Conservation (phyloP, 2,329 filamentous ascomycete species). For the Trichoderma aggressivum region DNA sequence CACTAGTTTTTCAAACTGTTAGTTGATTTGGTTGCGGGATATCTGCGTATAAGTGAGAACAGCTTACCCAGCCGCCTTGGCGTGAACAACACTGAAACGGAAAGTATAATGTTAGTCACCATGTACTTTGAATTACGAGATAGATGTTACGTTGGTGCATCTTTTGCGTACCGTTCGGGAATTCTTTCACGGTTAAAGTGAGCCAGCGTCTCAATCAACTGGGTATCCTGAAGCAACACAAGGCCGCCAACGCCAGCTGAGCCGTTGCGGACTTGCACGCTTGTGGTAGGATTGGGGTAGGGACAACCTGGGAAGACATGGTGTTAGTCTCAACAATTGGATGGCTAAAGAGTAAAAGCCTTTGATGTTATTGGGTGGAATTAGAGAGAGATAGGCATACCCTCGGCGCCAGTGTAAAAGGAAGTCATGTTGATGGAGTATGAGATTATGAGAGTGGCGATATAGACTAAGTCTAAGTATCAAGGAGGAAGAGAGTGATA, state of each 20-base stretch:
- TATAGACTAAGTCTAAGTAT: background rate
- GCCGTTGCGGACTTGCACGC: conserved; percentile 2
- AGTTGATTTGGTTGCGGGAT: background rate
- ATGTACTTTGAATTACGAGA: background rate
- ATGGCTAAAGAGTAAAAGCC: background rate
- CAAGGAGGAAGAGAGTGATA: background rate
- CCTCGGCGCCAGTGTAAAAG: conserved; percentile 30
- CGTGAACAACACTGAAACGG: conserved; percentile 26
- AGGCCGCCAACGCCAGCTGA: background rate
- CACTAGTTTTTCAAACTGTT: conserved; percentile 22
- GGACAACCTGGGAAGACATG: background rate
- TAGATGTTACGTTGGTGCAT: background rate
- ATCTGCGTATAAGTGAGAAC: background rate
- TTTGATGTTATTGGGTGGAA: background rate
- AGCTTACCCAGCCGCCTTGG: conserved; percentile 31
- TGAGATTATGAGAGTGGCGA: background rate
- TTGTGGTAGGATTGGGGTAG: conserved; percentile 3
- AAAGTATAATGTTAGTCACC: background rate
- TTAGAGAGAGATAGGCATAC: conserved; percentile 15
- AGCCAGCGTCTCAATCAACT: conserved; percentile 7
- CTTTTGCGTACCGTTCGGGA: conserved; percentile 5
- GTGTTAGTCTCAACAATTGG: background rate
- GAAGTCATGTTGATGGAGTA: conserved; percentile 15
- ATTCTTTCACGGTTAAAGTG: conserved; percentile 15
- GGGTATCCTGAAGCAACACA: conserved; percentile 5